A percentile compares a stretch with the other conserved stretches of the same genome.
Evolutionary conservation across 2,329 filamentous ascomycete genomes (phyloP).

Genomic region (Colletotrichum sp.): DNA sequence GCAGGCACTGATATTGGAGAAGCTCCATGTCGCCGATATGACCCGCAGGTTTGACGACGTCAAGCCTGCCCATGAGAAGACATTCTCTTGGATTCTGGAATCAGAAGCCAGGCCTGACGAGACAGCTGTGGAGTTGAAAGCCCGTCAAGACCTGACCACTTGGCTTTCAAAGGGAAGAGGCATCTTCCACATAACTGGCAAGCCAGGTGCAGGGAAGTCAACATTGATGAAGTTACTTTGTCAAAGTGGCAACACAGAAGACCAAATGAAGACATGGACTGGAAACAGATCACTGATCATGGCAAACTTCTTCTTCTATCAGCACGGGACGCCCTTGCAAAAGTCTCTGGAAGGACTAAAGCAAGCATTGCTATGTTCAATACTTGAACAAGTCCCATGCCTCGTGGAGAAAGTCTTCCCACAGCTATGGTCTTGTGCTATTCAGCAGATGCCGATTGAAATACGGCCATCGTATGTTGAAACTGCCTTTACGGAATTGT

Average conservation of each 20-base stretch:
- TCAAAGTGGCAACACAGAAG: neutral
- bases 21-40: neutral
- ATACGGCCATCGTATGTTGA: neutral
- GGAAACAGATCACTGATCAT: neutral
- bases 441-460: neutral
- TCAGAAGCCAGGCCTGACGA: neutral
- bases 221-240: constrained; percentile 4
- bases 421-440: neutral
- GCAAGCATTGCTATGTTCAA: neutral
- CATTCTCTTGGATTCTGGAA: neutral
- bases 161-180: neutral
- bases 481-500: neutral
- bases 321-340: neutral
- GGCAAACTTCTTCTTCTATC: constrained; percentile 2
- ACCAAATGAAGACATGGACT: neutral
- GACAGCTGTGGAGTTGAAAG: neutral
- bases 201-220: constrained; percentile 2
- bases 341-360: neutral
- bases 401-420: neutral
- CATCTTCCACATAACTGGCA: neutral
- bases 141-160: neutral
- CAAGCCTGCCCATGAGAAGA: neutral
- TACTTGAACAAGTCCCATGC: neutral
- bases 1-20: neutral
- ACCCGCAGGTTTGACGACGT: neutral